A percentile compares a stretch with the other conserved stretches of the same genome.
Evolutionary conservation across 2,329 filamentous ascomycete genomes (phyloP).

Genomic region (Metarhizium sp.): DNA sequence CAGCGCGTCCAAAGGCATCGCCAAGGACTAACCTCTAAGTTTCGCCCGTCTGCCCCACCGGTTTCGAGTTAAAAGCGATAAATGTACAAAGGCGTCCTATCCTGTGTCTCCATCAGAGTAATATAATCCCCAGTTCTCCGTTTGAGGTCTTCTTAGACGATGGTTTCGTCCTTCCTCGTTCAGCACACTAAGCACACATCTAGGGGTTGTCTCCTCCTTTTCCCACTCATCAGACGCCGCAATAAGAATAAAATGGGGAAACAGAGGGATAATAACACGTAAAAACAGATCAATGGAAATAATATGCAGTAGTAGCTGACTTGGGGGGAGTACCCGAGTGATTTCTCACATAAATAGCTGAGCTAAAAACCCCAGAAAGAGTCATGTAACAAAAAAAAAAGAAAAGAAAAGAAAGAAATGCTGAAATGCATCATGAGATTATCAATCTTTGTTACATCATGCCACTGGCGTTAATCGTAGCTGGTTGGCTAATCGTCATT

Average conservation of each 20-base stretch:
- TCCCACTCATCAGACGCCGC: constrained; percentile 15
- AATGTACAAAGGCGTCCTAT: constrained; percentile 21
- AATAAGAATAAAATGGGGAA: constrained; percentile 5
- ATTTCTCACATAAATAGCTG: neutral
- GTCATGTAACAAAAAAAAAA: constrained; percentile 5
- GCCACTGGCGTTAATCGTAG: constrained; percentile 33
- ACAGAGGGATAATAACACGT: constrained; percentile 13
- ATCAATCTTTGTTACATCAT: constrained; percentile 29
- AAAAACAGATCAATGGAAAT: constrained; percentile 2
- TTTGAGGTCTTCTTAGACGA: neutral
- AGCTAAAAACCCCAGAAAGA: neutral
- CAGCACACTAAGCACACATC: constrained; percentile 11
- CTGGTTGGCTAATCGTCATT: constrained; percentile 51
- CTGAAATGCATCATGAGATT: neutral
- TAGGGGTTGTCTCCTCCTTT: constrained; percentile 15
- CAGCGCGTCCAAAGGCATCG: neutral
- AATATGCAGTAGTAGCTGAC: constrained; percentile 4
- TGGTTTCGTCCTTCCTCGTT: neutral
- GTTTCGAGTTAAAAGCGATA: constrained; percentile 13
- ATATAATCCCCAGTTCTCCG: neutral
- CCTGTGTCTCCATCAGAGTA: constrained; percentile 1
- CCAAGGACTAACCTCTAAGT: neutral
- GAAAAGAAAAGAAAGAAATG: constrained; percentile 8
- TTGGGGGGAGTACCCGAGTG: neutral
- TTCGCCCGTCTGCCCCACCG: constrained; percentile 4